Conservation (phyloP, 2,329 filamentous ascomycete species). For the Phyllosticta citriasiana region DNA sequence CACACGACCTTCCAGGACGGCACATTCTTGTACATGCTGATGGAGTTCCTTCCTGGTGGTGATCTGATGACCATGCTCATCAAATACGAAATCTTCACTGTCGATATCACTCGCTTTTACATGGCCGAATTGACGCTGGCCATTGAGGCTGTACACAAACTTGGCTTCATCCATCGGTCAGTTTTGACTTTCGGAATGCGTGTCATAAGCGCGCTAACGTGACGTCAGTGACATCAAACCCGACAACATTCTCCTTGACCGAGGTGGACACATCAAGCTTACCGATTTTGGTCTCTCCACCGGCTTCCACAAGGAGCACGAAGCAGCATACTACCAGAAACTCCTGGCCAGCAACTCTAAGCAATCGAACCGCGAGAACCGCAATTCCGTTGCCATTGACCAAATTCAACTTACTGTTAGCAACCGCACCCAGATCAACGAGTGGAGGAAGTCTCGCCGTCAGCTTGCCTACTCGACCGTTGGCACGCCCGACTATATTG, state of each 20-base stretch:
- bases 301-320: constrained; percentile 94
- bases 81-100: constrained; percentile 99
- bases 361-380: constrained; percentile 49
- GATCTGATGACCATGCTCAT: constrained; percentile 99
- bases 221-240: constrained; percentile 84
- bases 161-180: constrained; percentile 96
- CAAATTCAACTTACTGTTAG: constrained; percentile 97
- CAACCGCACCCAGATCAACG: constrained; percentile 96
- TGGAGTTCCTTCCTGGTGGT: constrained; percentile 97
- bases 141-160: constrained; percentile 96
- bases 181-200: constrained; percentile 25
- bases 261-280: constrained; percentile 93
- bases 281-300: constrained; percentile 97
- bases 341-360: constrained; percentile 61
- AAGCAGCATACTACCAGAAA: constrained; percentile 97
- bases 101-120: constrained; percentile 97
- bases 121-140: constrained; percentile 97
- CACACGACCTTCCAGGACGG: constrained; percentile 96
- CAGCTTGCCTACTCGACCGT: constrained; percentile 98
- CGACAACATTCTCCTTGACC: constrained; percentile 93
- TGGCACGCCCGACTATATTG: constrained; percentile 96
- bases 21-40: constrained; percentile 96
- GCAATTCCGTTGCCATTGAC: constrained; percentile 90
- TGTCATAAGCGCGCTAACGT: constrained; percentile 19
- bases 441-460: constrained; percentile 91